phyloP scores from a whole-genome alignment of 2,329 filamentous ascomycete genomes.

The Lithohypha guttulata region DNA sequence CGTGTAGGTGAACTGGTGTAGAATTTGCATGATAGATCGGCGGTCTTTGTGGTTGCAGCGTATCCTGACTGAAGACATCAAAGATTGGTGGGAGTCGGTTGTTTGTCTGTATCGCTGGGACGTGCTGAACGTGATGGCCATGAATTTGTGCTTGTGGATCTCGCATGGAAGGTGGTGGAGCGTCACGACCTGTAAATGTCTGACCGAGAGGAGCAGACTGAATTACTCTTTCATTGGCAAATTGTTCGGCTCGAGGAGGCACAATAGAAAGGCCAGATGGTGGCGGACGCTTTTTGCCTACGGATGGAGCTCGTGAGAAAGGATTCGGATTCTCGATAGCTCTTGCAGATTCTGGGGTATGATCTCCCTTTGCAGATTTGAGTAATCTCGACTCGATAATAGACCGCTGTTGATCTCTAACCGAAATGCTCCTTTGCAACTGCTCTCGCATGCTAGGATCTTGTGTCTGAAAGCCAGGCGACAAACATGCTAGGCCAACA shows the following conservation, averaged over 20 bases:
- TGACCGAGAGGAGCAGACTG: slow-evolving; percentile 93
- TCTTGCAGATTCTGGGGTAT: slow-evolving; percentile 35
- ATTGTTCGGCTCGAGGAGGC: slow-evolving; percentile 83
- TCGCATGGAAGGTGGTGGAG: slow-evolving; percentile 66
- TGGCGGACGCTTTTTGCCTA: slow-evolving; percentile 51
- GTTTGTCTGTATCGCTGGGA: slow-evolving; percentile 75
- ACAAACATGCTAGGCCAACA: slow-evolving; percentile 86
- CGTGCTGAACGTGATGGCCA: slow-evolving; percentile 82
- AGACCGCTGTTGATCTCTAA: slow-evolving; percentile 84
- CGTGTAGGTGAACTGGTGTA: slow-evolving; percentile 35
- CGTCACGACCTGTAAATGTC: slow-evolving; percentile 84
- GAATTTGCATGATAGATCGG: slow-evolving; percentile 54
- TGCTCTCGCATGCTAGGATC: slow-evolving; percentile 96
- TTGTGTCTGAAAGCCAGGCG: slow-evolving; percentile 89
- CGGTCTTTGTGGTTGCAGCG: slow-evolving; percentile 51
- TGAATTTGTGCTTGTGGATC: slow-evolving; percentile 65
- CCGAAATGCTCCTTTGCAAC: slow-evolving; percentile 82
- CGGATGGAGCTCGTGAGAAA: slow-evolving; percentile 45
- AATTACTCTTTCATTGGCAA: slow-evolving; percentile 87
- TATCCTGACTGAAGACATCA: slow-evolving; percentile 78
- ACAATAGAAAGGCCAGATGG: slow-evolving; percentile 88
- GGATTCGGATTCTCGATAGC: slow-evolving; percentile 58
- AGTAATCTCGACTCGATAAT: slow-evolving; percentile 89
- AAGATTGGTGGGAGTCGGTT: slow-evolving; percentile 89
- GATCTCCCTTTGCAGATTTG: slow-evolving; percentile 72